These are phyloP conservation scores for Trypanosoma brucei DNA, from an alignment of 208 protist genomes.

Conservation along the genomic window DNA sequence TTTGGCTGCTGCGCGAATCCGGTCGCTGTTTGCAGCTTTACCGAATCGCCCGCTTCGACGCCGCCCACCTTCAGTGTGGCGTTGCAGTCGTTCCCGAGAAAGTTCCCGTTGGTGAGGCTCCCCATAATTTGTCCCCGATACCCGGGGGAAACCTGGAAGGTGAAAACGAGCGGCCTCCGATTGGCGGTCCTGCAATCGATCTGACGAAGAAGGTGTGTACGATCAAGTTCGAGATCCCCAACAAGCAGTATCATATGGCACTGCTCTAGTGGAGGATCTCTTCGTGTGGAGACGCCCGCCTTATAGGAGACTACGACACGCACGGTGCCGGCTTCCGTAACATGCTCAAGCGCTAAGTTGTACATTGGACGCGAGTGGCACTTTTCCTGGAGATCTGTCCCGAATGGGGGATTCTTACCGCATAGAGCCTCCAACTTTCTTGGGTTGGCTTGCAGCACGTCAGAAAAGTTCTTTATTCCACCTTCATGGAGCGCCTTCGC, in stretches of 20 bases:
- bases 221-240: slow-evolving; percentile 24
- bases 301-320: slow-evolving; percentile 1
- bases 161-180: slow-evolving; percentile 11
- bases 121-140: slow-evolving; percentile 11
- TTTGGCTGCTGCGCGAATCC: not conserved
- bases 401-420: slow-evolving; percentile 68
- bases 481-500: slow-evolving; percentile 38
- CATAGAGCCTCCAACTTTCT: slow-evolving; percentile 65
- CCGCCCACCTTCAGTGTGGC: slow-evolving; percentile 1
- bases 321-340: not conserved
- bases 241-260: slow-evolving; percentile 29
- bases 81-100: slow-evolving; percentile 11
- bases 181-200: not conserved
- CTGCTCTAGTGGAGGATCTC: not conserved
- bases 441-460: slow-evolving; percentile 31
- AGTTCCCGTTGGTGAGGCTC: slow-evolving; percentile 14
- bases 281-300: not conserved
- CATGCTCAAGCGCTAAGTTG: slow-evolving; percentile 5
- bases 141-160: slow-evolving; percentile 4
- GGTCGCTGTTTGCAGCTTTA: not conserved
- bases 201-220: slow-evolving; percentile 25
- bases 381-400: slow-evolving; percentile 38
- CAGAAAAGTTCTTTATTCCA: slow-evolving; percentile 44
- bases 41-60: not conserved
- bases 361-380: slow-evolving; percentile 27